Evolutionary conservation across 208 protist species (phyloP).

Genomic region (Trypanosomatidae sp.): DNA sequence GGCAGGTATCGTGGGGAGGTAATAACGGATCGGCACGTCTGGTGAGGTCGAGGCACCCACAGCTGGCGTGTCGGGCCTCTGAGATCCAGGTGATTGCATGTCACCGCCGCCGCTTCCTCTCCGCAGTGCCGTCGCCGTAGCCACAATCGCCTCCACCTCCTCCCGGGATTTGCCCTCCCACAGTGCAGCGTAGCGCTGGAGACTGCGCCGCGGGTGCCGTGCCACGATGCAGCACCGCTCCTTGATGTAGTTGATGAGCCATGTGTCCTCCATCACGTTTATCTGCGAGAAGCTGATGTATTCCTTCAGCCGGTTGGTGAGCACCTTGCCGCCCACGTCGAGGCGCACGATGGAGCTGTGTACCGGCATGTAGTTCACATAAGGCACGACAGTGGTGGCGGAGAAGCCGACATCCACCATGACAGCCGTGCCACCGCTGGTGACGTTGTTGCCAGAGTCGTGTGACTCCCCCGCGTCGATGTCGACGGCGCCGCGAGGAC

Average conservation of each 20-base stretch:
- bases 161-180: slow-evolving; percentile 6
- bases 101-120: not conserved
- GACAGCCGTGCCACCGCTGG: slow-evolving; percentile 16
- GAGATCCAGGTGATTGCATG: not conserved
- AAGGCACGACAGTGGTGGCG: slow-evolving; percentile 66
- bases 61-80: not conserved
- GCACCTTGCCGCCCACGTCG: slow-evolving; percentile 78
- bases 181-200: slow-evolving; percentile 10
- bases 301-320: slow-evolving; percentile 82
- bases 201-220: slow-evolving; percentile 8
- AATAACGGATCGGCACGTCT: slow-evolving; percentile 42
- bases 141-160: slow-evolving; percentile 9
- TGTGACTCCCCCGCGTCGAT: not conserved
- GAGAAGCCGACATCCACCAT: slow-evolving; percentile 85
- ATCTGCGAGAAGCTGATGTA: slow-evolving; percentile 76
- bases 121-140: not conserved
- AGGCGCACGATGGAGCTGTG: slow-evolving; percentile 54
- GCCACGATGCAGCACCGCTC: slow-evolving; percentile 62
- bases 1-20: slow-evolving; percentile 66
- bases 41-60: not conserved
- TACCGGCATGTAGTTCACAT: slow-evolving; percentile 71
- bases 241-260: slow-evolving; percentile 86
- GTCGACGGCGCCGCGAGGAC: not conserved
- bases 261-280: slow-evolving; percentile 79
- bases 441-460: not conserved